These are phyloP conservation scores for Petunia axillaris DNA, from an alignment of 257 asterid genomes.

Conservation along the genomic window DNA sequence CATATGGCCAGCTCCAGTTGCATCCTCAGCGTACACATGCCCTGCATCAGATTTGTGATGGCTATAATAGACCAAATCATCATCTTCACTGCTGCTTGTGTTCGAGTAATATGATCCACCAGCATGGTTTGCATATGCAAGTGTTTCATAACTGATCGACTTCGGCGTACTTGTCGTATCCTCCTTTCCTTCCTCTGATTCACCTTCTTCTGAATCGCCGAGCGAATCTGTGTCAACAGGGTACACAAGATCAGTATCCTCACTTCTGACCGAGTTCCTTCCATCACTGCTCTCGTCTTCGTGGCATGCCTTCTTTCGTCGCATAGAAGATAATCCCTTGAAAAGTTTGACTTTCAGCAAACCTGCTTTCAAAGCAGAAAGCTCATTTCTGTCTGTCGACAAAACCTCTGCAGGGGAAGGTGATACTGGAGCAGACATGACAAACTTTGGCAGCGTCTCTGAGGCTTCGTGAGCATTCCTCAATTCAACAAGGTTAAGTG, in stretches of 20 bases:
- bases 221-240: conserved; percentile 55
- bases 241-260: conserved; percentile 43
- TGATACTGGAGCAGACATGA: conserved; percentile 40
- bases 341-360: conserved; percentile 52
- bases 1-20: conserved; percentile 33
- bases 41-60: conserved; percentile 36
- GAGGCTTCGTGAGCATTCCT: conserved; percentile 44
- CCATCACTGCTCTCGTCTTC: conserved; percentile 73
- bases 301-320: conserved; percentile 44
- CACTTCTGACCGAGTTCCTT: conserved; percentile 62
- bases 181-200: conserved; percentile 40
- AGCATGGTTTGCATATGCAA: conserved; percentile 67
- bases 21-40: conserved; percentile 22
- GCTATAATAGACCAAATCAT: conserved; percentile 63
- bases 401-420: conserved; percentile 55
- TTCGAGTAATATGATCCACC: conserved; percentile 48
- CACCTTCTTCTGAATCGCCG: conserved; percentile 46
- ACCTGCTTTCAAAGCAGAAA: conserved; percentile 41
- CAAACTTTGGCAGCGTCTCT: conserved; percentile 40
- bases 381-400: conserved; percentile 46
- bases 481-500: conserved; percentile 50
- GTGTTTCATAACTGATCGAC: conserved; percentile 64
- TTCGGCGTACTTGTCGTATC: conserved; percentile 36
- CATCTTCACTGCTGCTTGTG: conserved; percentile 64
- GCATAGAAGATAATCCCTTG: conserved; percentile 45